Evolutionary conservation across 1,284 basidiomycete genomes (phyloP).

Genomic region (Boletellus sp.): DNA sequence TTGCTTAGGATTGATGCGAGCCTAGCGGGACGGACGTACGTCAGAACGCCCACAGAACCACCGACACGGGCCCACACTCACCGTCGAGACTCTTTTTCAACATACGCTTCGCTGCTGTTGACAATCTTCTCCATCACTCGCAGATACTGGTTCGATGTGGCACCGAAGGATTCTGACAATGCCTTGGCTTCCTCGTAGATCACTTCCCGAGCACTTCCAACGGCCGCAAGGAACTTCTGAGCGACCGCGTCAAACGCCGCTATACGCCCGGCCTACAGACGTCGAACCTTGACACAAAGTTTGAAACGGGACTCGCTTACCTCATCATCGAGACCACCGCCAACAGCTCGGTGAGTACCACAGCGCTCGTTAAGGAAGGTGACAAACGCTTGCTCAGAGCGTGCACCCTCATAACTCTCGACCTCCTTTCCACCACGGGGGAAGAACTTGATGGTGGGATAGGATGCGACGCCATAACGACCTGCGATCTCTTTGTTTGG

Average conservation of each 20-base stretch:
- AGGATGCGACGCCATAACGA: constrained; percentile 71
- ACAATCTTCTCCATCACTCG: constrained; percentile 89
- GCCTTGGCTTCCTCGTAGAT: constrained; percentile 61
- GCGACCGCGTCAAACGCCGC: constrained; percentile 79
- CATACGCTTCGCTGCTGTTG: constrained; percentile 70
- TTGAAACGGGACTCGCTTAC: constrained; percentile 36
- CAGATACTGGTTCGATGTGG: constrained; percentile 78
- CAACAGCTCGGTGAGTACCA: constrained; percentile 78
- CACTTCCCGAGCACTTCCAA: constrained; percentile 52
- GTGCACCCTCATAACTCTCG: constrained; percentile 64
- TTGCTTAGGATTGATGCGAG: constrained; percentile 70
- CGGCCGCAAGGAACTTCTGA: constrained; percentile 69
- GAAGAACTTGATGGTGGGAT: constrained; percentile 97
- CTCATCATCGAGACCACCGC: constrained; percentile 76
- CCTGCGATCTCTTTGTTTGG: constrained; percentile 74
- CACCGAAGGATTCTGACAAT: constrained; percentile 45
- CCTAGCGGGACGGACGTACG: constrained; percentile 34
- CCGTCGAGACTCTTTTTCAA: constrained; percentile 86
- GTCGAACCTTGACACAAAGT: constrained; percentile 1
- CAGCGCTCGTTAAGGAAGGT: constrained; percentile 83
- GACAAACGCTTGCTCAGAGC: constrained; percentile 69
- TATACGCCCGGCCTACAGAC: constrained; percentile 72
- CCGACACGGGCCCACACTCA: constrained; percentile 35
- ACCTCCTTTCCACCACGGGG: constrained; percentile 64
- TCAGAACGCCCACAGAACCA: constrained; percentile 12